phyloP scores from a whole-genome alignment of 2,329 filamentous ascomycete genomes.

The Davidsoniella neocaledoniae region DNA sequence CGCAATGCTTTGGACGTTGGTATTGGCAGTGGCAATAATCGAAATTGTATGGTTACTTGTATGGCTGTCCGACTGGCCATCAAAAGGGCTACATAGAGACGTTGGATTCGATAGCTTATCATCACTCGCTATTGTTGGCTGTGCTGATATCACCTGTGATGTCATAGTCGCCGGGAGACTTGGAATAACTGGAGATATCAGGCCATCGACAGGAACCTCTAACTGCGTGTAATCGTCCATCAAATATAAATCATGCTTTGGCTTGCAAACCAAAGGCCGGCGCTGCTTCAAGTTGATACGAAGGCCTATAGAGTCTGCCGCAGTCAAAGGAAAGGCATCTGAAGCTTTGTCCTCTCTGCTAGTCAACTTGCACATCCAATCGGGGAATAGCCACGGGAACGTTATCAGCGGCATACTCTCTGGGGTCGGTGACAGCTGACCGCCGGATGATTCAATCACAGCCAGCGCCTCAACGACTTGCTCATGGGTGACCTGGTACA shows the following conservation, averaged over 20 bases:
- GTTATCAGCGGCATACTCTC: constrained; percentile 65
- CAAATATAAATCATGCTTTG: neutral
- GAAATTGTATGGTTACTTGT: too few species aligned
- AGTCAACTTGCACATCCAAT: constrained; percentile 54
- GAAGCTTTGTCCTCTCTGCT: constrained; percentile 16
- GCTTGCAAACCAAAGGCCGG: neutral
- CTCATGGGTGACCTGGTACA: constrained; percentile 68
- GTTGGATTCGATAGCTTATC: too few species aligned
- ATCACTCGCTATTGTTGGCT: too few species aligned
- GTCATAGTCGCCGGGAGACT: too few species aligned
- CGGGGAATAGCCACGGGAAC: constrained; percentile 82
- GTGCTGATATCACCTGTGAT: too few species aligned
- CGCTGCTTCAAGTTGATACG: neutral
- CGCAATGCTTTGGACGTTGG: too few species aligned
- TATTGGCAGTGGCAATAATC: too few species aligned
- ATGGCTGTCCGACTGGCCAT: too few species aligned
- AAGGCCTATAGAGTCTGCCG: neutral
- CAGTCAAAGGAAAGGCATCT: constrained; percentile 5
- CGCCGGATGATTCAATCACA: constrained; percentile 20
- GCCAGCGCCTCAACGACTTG: constrained; percentile 45
- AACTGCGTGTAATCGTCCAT: neutral
- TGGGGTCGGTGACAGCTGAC: constrained; percentile 13
- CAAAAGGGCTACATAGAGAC: too few species aligned
- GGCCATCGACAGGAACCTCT: too few species aligned
- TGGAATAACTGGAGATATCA: too few species aligned